phyloP scores from a whole-genome alignment of 2,329 filamentous ascomycete genomes.

The Capronia epimyces region DNA sequence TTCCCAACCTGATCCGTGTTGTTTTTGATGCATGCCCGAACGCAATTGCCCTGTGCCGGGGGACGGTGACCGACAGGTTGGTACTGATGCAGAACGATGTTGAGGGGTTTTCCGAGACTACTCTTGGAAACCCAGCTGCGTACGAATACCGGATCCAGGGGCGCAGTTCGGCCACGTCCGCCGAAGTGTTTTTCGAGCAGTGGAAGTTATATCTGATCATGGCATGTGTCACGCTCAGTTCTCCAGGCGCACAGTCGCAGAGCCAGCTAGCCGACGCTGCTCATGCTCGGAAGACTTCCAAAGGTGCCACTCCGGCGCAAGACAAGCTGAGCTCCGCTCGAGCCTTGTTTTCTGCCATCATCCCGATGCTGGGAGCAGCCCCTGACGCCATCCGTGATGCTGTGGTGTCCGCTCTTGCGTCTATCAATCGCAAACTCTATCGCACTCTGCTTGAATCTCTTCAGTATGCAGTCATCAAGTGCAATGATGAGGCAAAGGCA shows the following conservation, averaged over 20 bases:
- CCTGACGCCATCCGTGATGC: slow-evolving; percentile 80
- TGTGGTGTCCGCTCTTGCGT: slow-evolving; percentile 84
- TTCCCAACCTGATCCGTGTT: slow-evolving; percentile 87
- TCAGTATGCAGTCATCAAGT: slow-evolving; percentile 76
- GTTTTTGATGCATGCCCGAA: slow-evolving; percentile 88
- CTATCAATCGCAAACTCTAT: slow-evolving; percentile 92
- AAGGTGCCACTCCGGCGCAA: slow-evolving; percentile 44
- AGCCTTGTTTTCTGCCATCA: slow-evolving; percentile 84
- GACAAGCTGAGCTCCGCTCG: slow-evolving; percentile 82
- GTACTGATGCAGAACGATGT: slow-evolving; percentile 89
- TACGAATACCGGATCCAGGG: slow-evolving; percentile 39
- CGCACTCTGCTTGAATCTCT: slow-evolving; percentile 83
- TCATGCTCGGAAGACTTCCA: slow-evolving; percentile 77
- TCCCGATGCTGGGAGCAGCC: slow-evolving; percentile 75
- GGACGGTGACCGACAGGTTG: slow-evolving; percentile 86
- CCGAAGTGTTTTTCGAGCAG: slow-evolving; percentile 87
- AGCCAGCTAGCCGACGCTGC: slow-evolving; percentile 59
- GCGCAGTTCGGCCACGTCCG: slow-evolving; percentile 62
- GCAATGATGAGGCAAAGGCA: slow-evolving; percentile 81
- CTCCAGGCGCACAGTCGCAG: slow-evolving; percentile 61
- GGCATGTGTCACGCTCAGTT: slow-evolving; percentile 89
- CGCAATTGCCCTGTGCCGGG: slow-evolving; percentile 81
- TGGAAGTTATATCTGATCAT: slow-evolving; percentile 98
- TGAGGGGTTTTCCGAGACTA: slow-evolving; percentile 68
- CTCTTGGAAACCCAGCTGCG: slow-evolving; percentile 38